Conservation (phyloP, 345 rosid genomes). For the Aethionema arabicum region DNA sequence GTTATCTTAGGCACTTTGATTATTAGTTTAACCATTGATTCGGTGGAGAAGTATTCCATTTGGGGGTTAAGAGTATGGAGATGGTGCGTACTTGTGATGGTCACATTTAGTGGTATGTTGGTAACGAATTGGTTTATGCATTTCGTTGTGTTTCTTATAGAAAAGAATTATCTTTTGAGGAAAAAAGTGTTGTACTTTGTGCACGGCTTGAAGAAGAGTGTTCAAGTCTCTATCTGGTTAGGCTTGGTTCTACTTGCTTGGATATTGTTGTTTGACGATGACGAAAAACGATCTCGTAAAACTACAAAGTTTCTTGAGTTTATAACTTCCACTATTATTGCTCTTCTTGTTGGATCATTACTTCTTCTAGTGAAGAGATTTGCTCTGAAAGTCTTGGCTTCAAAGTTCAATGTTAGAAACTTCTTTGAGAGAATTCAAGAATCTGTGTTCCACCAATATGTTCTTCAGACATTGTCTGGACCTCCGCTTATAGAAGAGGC, state of each 20-base stretch:
- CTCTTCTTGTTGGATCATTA: slow-evolving; percentile 59
- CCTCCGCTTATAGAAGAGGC: slow-evolving; percentile 70
- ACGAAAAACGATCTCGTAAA: slow-evolving; percentile 40
- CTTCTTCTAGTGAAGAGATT: slow-evolving; percentile 71
- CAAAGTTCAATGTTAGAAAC: slow-evolving; percentile 69
- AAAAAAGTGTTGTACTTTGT: too few species aligned
- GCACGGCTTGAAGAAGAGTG: too few species aligned
- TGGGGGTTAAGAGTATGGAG: too few species aligned
- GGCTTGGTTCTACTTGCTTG: slow-evolving; percentile 62
- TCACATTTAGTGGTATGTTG: too few species aligned
- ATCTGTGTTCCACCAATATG: slow-evolving; percentile 76
- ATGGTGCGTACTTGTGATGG: too few species aligned
- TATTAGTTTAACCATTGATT: too few species aligned
- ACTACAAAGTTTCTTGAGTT: slow-evolving; percentile 45
- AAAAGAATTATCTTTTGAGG: too few species aligned
- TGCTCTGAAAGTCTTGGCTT: slow-evolving; percentile 74
- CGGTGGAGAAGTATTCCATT: too few species aligned
- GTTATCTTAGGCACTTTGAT: too few species aligned
- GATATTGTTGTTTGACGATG: slow-evolving; percentile 55
- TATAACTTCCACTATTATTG: slow-evolving; percentile 61
- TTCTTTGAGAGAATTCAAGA: slow-evolving; percentile 94
- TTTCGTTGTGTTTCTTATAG: too few species aligned
- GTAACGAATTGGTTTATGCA: too few species aligned
- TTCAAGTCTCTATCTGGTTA: too few species aligned
- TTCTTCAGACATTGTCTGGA: slow-evolving; percentile 76